Evolutionary conservation across 371 early-diverging fungal genomes (phyloP).

Genomic region (Ordospora colligata): DNA sequence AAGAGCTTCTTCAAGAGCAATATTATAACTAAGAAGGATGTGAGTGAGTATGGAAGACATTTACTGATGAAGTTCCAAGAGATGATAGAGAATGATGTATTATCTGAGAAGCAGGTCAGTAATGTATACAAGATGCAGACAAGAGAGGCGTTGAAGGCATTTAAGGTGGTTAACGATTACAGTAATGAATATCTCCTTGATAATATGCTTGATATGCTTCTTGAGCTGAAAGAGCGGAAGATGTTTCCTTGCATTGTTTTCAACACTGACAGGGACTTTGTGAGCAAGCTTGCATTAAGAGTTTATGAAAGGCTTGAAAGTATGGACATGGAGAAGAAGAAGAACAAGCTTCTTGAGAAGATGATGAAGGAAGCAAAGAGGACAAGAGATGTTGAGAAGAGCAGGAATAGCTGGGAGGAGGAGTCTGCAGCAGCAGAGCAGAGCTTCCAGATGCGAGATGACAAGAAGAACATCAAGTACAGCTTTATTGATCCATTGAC

Average conservation of each 20-base stretch:
- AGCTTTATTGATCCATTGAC: slow-evolving; percentile 51
- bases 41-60: slow-evolving; percentile 54
- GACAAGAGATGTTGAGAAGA: slow-evolving; percentile 51
- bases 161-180: slow-evolving; percentile 21
- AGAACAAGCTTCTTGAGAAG: slow-evolving; percentile 48
- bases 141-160: slow-evolving; percentile 41
- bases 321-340: slow-evolving; percentile 47
- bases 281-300: slow-evolving; percentile 60
- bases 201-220: slow-evolving; percentile 49
- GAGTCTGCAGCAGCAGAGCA: slow-evolving; percentile 53
- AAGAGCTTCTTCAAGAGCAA: slow-evolving; percentile 60
- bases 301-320: slow-evolving; percentile 54
- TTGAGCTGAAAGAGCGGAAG: slow-evolving; percentile 54
- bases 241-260: slow-evolving; percentile 64
- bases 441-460: slow-evolving; percentile 33
- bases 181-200: slow-evolving; percentile 45
- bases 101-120: slow-evolving; percentile 53
- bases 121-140: slow-evolving; percentile 55
- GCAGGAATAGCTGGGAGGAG: slow-evolving; percentile 57
- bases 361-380: slow-evolving; percentile 56
- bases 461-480: slow-evolving; percentile 54
- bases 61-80: slow-evolving; percentile 50
- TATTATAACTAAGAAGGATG: slow-evolving; percentile 56
- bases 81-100: slow-evolving; percentile 46
- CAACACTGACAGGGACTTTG: slow-evolving; percentile 63